Percentiles rank a stretch among this genome's conserved stretches.
phyloP scores from a whole-genome alignment of 345 rosid genomes.

The Eucalyptus albens region DNA sequence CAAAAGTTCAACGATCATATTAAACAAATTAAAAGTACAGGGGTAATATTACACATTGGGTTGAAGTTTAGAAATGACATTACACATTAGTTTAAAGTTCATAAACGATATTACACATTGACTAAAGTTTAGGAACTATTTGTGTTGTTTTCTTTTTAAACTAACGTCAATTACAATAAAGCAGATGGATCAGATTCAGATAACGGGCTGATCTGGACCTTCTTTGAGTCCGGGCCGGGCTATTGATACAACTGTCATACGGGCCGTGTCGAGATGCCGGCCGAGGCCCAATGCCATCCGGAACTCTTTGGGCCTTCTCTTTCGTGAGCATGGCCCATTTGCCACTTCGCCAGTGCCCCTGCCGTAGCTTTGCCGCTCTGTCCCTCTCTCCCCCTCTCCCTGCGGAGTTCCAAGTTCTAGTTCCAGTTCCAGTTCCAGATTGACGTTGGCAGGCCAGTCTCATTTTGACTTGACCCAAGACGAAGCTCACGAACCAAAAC shows the following conservation, averaged over 20 bases:
- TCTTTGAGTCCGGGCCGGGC: background rate
- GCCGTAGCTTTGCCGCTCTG: too few species aligned
- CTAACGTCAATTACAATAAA: background rate
- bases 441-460: background rate
- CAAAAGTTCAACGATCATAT: too few species aligned
- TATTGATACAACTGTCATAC: background rate
- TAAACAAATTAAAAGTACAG: too few species aligned
- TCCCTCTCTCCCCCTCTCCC: too few species aligned
- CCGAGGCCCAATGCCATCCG: background rate
- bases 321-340: background rate
- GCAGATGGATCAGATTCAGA: background rate
- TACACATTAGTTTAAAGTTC: accelerated
- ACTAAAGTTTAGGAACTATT: too few species aligned
- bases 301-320: background rate
- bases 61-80: too few species aligned
- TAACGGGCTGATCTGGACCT: background rate
- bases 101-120: too few species aligned
- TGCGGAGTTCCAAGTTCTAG: background rate
- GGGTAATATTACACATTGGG: too few species aligned
- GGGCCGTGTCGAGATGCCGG: background rate
- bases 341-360: background rate
- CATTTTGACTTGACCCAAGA: background rate
- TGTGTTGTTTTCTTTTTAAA: too few species aligned
- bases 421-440: background rate
- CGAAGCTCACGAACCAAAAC: background rate